Percentiles rank a stretch among this genome's conserved stretches.
Evolutionary conservation across 2,329 filamentous ascomycete species (phyloP).

Genomic region (Fusarium tjaetaba): DNA sequence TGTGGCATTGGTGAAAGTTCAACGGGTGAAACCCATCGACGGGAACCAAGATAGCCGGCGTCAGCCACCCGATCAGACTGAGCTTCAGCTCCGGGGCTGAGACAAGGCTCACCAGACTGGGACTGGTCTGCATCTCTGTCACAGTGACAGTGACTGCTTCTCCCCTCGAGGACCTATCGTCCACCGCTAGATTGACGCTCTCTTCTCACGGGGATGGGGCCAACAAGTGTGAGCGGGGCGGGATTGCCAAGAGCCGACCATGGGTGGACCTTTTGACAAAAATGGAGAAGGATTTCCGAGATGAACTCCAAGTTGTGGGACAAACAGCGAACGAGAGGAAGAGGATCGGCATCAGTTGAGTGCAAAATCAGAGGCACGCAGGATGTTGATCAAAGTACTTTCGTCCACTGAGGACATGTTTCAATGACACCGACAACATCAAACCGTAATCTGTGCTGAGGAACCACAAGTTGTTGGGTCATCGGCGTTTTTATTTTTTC

Average conservation of each 20-base stretch:
- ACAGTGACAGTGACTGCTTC: constrained; percentile 1
- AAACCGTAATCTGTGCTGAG: constrained; percentile 4
- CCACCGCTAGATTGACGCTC: constrained; percentile 44
- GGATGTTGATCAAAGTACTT: constrained; percentile 31
- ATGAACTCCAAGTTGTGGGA: constrained; percentile 30
- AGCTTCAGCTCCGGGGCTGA: constrained; percentile 27
- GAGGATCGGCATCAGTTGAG: constrained; percentile 35
- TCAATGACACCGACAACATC: constrained; percentile 7
- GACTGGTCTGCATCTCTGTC: constrained; percentile 3
- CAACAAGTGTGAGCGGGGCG: constrained; percentile 36
- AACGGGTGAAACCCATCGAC: constrained; percentile 33
- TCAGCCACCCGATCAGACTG: constrained; percentile 30
- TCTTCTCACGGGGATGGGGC: constrained; percentile 29
- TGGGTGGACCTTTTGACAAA: constrained; percentile 17
- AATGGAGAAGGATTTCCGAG: constrained; percentile 37
- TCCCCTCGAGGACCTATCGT: constrained; percentile 5
- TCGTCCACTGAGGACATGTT: neutral
- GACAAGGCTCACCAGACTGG: constrained; percentile 3
- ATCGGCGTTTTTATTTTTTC: constrained; percentile 22
- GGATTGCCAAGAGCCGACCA: constrained; percentile 30
- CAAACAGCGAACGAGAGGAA: constrained; percentile 18
- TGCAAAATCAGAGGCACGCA: constrained; percentile 31
- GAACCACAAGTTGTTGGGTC: constrained; percentile 21
- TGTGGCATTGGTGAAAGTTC: constrained; percentile 16
- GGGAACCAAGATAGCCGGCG: constrained; percentile 28